Conservation (phyloP, 208 protist species). For the Blastocrithidia nonstop region DNA sequence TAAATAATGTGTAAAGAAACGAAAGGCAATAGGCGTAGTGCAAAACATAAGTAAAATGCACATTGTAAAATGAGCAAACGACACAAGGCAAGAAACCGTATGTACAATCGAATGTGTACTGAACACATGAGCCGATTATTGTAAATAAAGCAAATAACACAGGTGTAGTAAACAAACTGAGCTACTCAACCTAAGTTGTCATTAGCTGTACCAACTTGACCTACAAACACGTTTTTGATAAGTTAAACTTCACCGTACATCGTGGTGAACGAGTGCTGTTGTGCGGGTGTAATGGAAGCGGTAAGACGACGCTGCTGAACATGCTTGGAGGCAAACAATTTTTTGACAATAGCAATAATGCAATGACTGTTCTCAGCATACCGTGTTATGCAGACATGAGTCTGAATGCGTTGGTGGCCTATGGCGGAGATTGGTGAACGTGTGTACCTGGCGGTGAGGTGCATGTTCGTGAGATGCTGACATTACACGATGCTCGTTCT, state of each 20-base stretch:
- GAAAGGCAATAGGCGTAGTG: too few species aligned
- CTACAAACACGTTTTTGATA: slow-evolving; percentile 48
- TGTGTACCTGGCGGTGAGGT: slow-evolving; percentile 49
- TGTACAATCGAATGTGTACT: too few species aligned
- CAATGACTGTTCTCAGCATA: slow-evolving; percentile 47
- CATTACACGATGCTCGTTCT: slow-evolving; percentile 22
- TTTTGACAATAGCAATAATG: slow-evolving; percentile 29
- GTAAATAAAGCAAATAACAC: too few species aligned
- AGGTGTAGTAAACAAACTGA: too few species aligned
- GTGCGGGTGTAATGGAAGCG: slow-evolving; percentile 89
- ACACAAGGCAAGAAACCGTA: too few species aligned
- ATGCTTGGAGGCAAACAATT: slow-evolving; percentile 83
- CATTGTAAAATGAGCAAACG: too few species aligned
- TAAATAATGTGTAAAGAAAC: too few species aligned
- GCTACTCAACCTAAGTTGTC: too few species aligned
- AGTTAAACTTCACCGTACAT: slow-evolving; percentile 32
- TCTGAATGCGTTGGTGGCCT: slow-evolving; percentile 40
- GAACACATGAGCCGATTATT: too few species aligned
- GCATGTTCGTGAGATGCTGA: slow-evolving; percentile 46
- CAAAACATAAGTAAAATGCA: too few species aligned
- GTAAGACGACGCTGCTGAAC: slow-evolving; percentile 89
- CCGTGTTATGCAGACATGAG: slow-evolving; percentile 68
- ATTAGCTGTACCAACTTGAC: slow-evolving; percentile 28
- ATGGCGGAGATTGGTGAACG: slow-evolving; percentile 68
- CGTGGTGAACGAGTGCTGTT: slow-evolving; percentile 64